These are phyloP conservation scores for Calonectria henricotiae DNA, from an alignment of 2,329 filamentous ascomycete genomes.

Conservation along the genomic window DNA sequence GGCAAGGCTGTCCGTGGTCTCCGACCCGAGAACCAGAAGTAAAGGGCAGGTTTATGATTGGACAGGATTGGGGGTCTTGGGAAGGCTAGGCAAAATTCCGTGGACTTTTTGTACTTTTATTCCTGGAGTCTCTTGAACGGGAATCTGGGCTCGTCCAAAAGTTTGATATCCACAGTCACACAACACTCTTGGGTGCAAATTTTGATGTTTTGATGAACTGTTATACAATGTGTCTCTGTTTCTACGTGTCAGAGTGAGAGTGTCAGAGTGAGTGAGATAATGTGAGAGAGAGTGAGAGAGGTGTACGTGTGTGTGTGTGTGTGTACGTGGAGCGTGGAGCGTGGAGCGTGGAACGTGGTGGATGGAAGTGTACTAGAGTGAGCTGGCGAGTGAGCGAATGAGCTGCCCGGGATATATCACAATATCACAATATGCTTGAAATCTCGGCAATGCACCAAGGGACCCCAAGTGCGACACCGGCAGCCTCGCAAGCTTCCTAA, in stretches of 20 bases:
- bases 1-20: constrained; percentile 96
- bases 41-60: constrained; percentile 56
- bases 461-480: constrained; percentile 14
- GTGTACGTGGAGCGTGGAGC: too few relatives aligned
- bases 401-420: not conserved
- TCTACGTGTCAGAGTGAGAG: not conserved
- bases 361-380: not conserved
- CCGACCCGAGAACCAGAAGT: constrained; percentile 90
- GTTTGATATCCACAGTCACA: constrained; percentile 46
- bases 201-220: constrained; percentile 20
- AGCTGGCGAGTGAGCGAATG: constrained; percentile 14
- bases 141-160: constrained; percentile 52
- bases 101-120: constrained; percentile 53
- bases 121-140: constrained; percentile 46
- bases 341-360: not conserved
- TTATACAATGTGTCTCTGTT: not conserved
- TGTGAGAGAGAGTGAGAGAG: too few relatives aligned
- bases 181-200: constrained; percentile 26
- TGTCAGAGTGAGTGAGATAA: not conserved
- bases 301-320: too few relatives aligned
- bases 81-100: constrained; percentile 46
- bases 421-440: not conserved
- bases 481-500: constrained; percentile 16
- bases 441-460: constrained; percentile 24
- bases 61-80: constrained; percentile 41